Evolutionary conservation across 345 rosid genomes (phyloP).

Genomic region (Leavenworthia alabamica): DNA sequence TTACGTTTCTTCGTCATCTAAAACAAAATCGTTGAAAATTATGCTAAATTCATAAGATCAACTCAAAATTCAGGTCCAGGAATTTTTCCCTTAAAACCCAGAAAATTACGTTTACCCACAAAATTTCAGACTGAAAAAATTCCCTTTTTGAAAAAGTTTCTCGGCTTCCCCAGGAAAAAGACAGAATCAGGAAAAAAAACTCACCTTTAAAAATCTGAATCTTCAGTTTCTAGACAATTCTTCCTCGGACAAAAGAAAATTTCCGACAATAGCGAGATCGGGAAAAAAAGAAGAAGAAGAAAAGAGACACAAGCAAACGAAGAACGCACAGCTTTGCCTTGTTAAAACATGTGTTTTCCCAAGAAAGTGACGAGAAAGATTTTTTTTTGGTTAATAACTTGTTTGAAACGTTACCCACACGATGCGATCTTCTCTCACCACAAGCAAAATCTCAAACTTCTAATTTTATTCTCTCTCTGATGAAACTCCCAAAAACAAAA

Average conservation of each 20-base stretch:
- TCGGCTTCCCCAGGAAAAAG: not conserved
- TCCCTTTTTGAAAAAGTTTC: not conserved
- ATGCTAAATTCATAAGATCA: not conserved
- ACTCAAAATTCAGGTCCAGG: not conserved
- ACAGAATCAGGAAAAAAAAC: not conserved
- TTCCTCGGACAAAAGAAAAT: not conserved
- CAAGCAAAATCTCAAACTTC: slow-evolving; percentile 5
- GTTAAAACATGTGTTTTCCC: slow-evolving; percentile 39
- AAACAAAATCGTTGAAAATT: not conserved
- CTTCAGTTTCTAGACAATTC: not conserved
- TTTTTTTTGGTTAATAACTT: not conserved
- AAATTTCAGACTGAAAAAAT: not conserved
- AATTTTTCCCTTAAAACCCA: not conserved
- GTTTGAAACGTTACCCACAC: slow-evolving; percentile 37
- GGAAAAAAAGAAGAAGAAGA: not conserved
- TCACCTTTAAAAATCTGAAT: slow-evolving; percentile 9
- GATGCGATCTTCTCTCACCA: slow-evolving; percentile 30
- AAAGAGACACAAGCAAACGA: slow-evolving; percentile 10
- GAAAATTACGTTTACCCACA: not conserved
- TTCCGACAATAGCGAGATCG: slow-evolving; percentile 38
- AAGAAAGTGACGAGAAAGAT: slow-evolving; percentile 32
- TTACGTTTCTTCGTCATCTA: not conserved
- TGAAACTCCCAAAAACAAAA: slow-evolving; percentile 34
- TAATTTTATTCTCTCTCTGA: slow-evolving; percentile 17
- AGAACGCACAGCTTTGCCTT: slow-evolving; percentile 28